Evolutionary conservation across 305 asterid species (phyloP).

Genomic region (Withania somnifera): DNA sequence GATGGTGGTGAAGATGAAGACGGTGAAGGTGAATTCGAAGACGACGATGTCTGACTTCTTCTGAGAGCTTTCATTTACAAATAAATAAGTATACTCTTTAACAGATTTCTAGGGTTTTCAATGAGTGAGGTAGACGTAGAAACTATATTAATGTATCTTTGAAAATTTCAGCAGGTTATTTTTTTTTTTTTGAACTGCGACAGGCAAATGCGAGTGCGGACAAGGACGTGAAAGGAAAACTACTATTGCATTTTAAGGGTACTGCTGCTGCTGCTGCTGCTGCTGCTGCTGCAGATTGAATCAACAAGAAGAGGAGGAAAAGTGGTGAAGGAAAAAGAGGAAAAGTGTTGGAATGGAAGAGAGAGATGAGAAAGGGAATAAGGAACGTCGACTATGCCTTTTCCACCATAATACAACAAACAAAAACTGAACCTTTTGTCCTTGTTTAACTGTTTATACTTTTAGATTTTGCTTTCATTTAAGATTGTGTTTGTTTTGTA

Average conservation of each 20-base stretch:
- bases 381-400: not conserved
- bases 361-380: not conserved
- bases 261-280: not conserved
- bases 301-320: not conserved
- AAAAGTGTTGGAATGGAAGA: too few relatives aligned
- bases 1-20: conserved; percentile 30
- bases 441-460: not conserved
- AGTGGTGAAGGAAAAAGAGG: too few relatives aligned
- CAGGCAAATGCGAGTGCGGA: conserved; percentile 65
- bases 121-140: not conserved
- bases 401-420: not conserved
- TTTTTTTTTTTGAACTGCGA: conserved; percentile 28
- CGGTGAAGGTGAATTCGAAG: conserved; percentile 30
- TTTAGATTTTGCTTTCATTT: not conserved
- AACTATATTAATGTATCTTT: not conserved
- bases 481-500: not conserved
- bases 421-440: not conserved
- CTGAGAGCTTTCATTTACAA: conserved; percentile 90
- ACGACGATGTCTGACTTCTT: conserved; percentile 77
- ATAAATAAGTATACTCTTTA: conserved; percentile 19
- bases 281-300: not conserved
- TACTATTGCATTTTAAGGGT: not conserved
- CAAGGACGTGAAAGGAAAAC: conserved; percentile 43
- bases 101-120: conserved; percentile 36
- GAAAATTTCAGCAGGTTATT: not conserved